Evolutionary conservation across 139 green algal genomes (phyloP), one percentile per base, ranked within the genome.

Genomic region (Chlamydomonas sp.): DNA sequence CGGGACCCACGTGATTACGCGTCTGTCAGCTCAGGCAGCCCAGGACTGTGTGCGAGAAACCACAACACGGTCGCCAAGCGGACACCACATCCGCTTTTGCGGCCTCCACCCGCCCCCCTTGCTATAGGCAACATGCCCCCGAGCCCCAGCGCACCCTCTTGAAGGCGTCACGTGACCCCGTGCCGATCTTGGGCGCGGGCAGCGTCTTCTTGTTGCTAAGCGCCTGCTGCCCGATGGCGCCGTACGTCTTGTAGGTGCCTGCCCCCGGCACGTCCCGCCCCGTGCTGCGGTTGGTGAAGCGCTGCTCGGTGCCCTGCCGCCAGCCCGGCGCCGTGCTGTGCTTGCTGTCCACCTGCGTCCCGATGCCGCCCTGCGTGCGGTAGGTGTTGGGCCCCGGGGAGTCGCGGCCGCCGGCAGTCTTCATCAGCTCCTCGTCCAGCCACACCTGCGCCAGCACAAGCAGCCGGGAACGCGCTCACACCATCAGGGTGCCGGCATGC

Each of bases 401-500:
- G 31, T 92, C 90, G 4, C 80, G 67, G 64, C 84, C 76, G 58
- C 57, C 73, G 9, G 90, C 91, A 1, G 91, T 93, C 83, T 96
- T 96, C 91, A 95, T 93, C 17, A 96, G 81, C 83, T 94, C 91
- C 18, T 91, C 82, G 71, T 96, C 93, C 57, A 96, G 67, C 83
- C 91, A 95, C 49, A 95, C 91, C 92, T 93, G 79, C 75, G 77
- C 31, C 31, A 49, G 31, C 31, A 49, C 31, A 49, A 49, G 31
- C 31, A 49, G 31, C 31, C 31, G 31, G 31, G 31, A 49, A 49
- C 31, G 31, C 31, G 31, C 31, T 49, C 31, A 49, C 31, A 49
- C 66, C 66, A 86, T 49, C 31, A 72, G 31, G 14, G 61, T 85
- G 10, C 10, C 14, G 63, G 1, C 31, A 62, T 64, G 10, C 57